Percentiles rank a stretch among this genome's conserved stretches.
These are phyloP conservation scores for Chaetomium cochliodes DNA, from an alignment of 495 filamentous ascomycete genomes.

Conservation along the genomic window DNA sequence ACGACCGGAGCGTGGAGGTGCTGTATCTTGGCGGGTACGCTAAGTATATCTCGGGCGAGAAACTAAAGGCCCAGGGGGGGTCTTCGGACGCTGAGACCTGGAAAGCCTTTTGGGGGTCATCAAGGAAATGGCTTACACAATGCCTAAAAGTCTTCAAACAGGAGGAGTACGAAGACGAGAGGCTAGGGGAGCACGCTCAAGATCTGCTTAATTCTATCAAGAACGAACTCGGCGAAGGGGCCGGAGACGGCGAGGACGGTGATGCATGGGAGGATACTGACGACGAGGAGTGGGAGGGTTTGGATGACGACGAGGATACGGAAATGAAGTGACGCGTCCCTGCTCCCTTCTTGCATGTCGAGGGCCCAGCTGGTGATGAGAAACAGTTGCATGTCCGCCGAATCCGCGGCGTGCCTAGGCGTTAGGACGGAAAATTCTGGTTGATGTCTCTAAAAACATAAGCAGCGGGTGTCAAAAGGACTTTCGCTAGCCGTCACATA, in stretches of 20 bases:
- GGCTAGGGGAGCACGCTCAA: constrained; percentile 62
- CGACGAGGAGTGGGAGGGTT: constrained; percentile 31
- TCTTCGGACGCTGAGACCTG: constrained; percentile 42
- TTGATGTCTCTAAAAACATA: constrained; percentile 1
- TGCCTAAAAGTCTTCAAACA: constrained; percentile 58
- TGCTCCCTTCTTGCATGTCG: constrained; percentile 8
- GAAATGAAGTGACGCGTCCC: constrained; percentile 29
- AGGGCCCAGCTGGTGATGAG: not conserved
- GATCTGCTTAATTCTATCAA: constrained; percentile 59
- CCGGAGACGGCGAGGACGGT: constrained; percentile 51
- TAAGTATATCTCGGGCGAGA: constrained; percentile 73
- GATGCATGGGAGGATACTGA: constrained; percentile 47
- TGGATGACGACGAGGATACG: constrained; percentile 32
- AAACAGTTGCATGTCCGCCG: constrained; percentile 18
- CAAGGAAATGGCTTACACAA: constrained; percentile 60
- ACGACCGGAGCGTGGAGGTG: constrained; percentile 89
- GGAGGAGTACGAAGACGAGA: constrained; percentile 71
- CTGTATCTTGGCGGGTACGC: constrained; percentile 98
- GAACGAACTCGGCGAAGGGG: constrained; percentile 53
- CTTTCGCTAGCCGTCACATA: not conserved
- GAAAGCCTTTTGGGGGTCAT: constrained; percentile 53
- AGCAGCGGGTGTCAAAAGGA: not conserved
- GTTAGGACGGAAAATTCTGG: constrained; percentile 26
- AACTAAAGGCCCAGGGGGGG: constrained; percentile 47
- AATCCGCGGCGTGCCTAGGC: constrained; percentile 24